These are phyloP conservation scores for Musa troglodytarum DNA, from an alignment of 176 grass and related monocot species.

Conservation along the genomic window DNA sequence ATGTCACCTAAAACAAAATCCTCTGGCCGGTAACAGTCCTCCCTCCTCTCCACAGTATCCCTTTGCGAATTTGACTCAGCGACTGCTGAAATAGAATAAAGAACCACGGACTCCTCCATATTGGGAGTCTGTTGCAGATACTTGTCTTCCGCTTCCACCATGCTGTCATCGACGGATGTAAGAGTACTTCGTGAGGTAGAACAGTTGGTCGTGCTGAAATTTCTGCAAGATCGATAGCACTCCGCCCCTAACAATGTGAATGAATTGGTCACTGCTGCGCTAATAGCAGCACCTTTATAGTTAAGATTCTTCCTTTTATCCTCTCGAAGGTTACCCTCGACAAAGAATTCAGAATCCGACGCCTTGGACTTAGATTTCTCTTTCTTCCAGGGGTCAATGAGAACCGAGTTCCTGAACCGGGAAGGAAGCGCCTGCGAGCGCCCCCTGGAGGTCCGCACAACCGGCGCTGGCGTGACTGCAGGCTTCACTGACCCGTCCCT, in stretches of 20 bases:
- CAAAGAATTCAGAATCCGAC: background rate
- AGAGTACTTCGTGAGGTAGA: conserved; percentile 34
- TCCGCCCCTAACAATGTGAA: conserved; percentile 12
- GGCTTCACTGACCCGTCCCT: background rate
- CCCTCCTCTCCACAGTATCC: conserved; percentile 32
- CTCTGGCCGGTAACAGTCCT: conserved; percentile 45
- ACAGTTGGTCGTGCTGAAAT: conserved; percentile 27
- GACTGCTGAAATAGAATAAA: background rate
- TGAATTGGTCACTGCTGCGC: conserved; percentile 13
- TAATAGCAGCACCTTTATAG: conserved; percentile 26
- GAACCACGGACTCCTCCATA: background rate
- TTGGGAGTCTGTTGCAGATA: background rate
- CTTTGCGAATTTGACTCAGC: conserved; percentile 35
- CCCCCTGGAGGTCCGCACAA: conserved; percentile 39
- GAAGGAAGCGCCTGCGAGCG: conserved; percentile 44
- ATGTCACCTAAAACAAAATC: conserved; percentile 75
- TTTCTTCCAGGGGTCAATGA: conserved; percentile 17
- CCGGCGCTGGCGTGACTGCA: background rate
- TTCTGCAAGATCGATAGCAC: conserved; percentile 33
- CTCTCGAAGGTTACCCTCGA: conserved; percentile 22
- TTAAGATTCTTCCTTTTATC: conserved; percentile 20
- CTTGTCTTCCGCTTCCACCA: conserved; percentile 3
- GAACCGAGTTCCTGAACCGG: conserved; percentile 36
- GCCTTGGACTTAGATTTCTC: background rate
- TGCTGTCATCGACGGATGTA: conserved; percentile 35